phyloP scores from a whole-genome alignment of 306 rosid genomes.

The Arachis stenosperma region DNA sequence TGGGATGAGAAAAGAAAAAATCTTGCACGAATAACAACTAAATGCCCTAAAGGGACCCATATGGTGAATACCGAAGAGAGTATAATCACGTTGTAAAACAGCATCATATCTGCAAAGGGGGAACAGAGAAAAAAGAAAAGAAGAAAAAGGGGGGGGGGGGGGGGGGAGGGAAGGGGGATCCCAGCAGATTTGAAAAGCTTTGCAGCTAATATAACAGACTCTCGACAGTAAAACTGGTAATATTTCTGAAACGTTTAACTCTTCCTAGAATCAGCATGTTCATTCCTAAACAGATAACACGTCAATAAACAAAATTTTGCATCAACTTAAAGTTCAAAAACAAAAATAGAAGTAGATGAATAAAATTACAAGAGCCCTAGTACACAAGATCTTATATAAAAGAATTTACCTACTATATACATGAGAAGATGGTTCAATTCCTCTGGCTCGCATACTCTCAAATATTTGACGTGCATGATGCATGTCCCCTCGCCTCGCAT shows the following conservation, averaged over 20 bases:
- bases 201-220: slow-evolving; percentile 4
- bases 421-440: slow-evolving; percentile 90
- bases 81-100: neutral
- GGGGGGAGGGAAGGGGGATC: too few relatives aligned
- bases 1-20: slow-evolving; percentile 1
- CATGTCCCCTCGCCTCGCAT: slow-evolving; percentile 96
- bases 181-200: neutral
- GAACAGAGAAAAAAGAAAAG: too few relatives aligned
- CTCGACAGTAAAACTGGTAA: neutral
- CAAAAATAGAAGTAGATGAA: slow-evolving; percentile 29
- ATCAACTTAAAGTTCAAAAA: slow-evolving; percentile 22
- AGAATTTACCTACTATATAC: slow-evolving; percentile 80
- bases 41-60: slow-evolving; percentile 4
- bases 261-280: neutral
- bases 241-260: neutral
- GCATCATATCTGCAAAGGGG: slow-evolving; percentile 9
- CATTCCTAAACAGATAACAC: neutral
- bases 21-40: neutral
- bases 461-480: slow-evolving; percentile 90
- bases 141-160: too few relatives aligned
- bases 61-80: neutral
- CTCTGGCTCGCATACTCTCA: slow-evolving; percentile 96
- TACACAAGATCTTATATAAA: slow-evolving; percentile 17
- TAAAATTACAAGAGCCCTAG: slow-evolving; percentile 25
- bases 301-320: slow-evolving; percentile 18